These are phyloP conservation scores for Pulveroboletus sp. DNA, from an alignment of 768 basidiomycete species.

Conservation along the genomic window DNA sequence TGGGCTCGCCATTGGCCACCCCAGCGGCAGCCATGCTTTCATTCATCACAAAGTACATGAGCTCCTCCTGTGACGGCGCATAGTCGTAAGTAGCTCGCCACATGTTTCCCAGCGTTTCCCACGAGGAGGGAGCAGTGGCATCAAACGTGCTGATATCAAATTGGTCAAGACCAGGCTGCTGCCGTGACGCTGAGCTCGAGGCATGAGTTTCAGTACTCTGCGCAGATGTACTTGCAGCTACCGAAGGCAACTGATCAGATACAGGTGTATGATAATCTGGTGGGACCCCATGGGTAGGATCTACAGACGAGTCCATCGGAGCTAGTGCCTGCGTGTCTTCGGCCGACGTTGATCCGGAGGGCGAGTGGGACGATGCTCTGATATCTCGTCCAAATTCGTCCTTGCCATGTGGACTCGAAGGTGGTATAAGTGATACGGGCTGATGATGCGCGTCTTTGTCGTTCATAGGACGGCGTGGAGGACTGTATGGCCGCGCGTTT, in stretches of 20 bases:
- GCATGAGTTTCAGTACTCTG: constrained; percentile 34
- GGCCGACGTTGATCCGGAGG: constrained; percentile 25
- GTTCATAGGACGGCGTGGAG: constrained; percentile 45
- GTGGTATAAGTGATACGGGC: constrained; percentile 21
- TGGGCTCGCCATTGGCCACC: constrained; percentile 10
- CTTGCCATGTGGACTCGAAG: constrained; percentile 42
- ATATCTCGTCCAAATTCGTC: constrained; percentile 88
- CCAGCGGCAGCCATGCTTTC: constrained; percentile 22
- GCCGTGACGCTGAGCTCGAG: constrained; percentile 36
- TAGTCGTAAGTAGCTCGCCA: constrained; percentile 68
- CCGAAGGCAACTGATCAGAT: constrained; percentile 34
- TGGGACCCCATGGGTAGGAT: constrained; percentile 40
- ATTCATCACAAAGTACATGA: constrained; percentile 68
- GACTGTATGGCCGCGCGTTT: constrained; percentile 54
- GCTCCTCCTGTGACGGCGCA: constrained; percentile 65
- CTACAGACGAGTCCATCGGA: constrained; percentile 37
- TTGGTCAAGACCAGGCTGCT: constrained; percentile 50
- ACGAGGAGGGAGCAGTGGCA: constrained; percentile 65
- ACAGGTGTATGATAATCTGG: constrained; percentile 46
- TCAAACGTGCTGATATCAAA: constrained; percentile 74
- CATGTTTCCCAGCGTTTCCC: constrained; percentile 77
- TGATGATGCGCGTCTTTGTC: constrained; percentile 25
- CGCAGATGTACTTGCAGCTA: constrained; percentile 58
- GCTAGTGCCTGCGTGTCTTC: constrained; percentile 24
- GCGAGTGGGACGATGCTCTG: constrained; percentile 46